phyloP scores from a whole-genome alignment of 345 rosid genomes.

The Anacardium occidentale region DNA sequence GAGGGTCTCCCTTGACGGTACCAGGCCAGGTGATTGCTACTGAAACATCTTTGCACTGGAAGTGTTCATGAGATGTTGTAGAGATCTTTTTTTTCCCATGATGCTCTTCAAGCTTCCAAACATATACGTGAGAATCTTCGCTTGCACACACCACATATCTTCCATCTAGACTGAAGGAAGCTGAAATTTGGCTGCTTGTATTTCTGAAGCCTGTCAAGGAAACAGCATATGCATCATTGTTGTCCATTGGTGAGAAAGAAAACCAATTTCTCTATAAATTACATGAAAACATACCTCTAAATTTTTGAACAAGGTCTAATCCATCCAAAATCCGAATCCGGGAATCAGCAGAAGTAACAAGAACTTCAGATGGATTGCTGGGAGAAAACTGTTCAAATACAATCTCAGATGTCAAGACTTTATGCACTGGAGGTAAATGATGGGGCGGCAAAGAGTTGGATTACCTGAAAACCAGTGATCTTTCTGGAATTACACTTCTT shows the following conservation, averaged over 20 bases:
- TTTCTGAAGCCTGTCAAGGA: conserved; percentile 64
- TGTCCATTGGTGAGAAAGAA: not conserved
- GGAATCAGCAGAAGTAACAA: conserved; percentile 89
- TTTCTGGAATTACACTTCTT: conserved; percentile 62
- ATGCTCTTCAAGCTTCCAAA: conserved; percentile 69
- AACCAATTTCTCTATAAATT: not conserved
- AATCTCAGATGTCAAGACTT: conserved; percentile 10
- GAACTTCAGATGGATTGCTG: conserved; percentile 69
- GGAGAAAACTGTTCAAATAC: conserved; percentile 61
- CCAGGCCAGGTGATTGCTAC: conserved; percentile 89
- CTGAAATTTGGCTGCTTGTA: conserved; percentile 80
- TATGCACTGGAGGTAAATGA: not conserved
- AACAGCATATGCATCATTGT: not conserved
- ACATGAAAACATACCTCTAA: conserved; percentile 49
- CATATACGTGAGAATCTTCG: conserved; percentile 82
- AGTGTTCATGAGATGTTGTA: conserved; percentile 56
- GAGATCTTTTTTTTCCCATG: conserved; percentile 45
- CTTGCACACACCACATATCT: conserved; percentile 72
- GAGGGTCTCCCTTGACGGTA: conserved; percentile 65
- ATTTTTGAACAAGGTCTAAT: conserved; percentile 58
- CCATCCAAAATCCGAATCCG: conserved; percentile 74
- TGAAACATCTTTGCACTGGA: conserved; percentile 81
- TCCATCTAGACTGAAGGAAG: conserved; percentile 72
- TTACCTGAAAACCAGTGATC: conserved; percentile 93
- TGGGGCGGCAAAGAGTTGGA: not conserved